A percentile compares a stretch with the other conserved stretches of the same genome.
These are phyloP conservation scores for Fusarium nisikadoi DNA, from an alignment of 2,329 filamentous ascomycete species.

Conservation along the genomic window DNA sequence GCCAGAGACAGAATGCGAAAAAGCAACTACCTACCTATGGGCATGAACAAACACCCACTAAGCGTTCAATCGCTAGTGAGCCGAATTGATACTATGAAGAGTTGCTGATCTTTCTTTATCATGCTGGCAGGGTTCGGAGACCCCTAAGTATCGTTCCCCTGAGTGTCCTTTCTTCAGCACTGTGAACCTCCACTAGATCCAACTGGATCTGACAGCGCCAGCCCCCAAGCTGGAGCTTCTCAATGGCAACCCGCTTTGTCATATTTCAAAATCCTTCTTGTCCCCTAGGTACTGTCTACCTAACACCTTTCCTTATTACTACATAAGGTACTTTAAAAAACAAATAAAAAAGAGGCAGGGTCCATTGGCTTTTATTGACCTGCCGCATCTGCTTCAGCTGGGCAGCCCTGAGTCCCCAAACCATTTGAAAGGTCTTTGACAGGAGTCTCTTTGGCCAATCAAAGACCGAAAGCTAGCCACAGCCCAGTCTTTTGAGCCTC, in stretches of 20 bases:
- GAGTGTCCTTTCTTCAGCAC: conserved; percentile 16
- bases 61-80: neutral
- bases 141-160: conserved; percentile 6
- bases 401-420: conserved; percentile 1
- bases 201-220: conserved; percentile 28
- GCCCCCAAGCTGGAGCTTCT: conserved; percentile 13
- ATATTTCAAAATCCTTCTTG: conserved; percentile 8
- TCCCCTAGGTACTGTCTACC: neutral
- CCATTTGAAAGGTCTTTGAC: conserved; percentile 4
- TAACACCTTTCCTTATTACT: neutral
- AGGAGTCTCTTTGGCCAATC: conserved; percentile 32
- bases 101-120: conserved; percentile 28
- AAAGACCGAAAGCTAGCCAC: conserved; percentile 43
- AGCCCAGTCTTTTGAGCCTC: conserved; percentile 39
- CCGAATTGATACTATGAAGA: conserved; percentile 1
- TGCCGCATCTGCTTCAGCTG: neutral
- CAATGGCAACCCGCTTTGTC: conserved; percentile 3
- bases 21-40: neutral
- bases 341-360: neutral
- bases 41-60: neutral
- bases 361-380: neutral
- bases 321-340: neutral
- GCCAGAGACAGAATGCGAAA: neutral
- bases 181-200: conserved; percentile 24
- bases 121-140: conserved; percentile 15